phyloP scores from a whole-genome alignment of 2,329 filamentous ascomycete species.

The Coniella vitis region DNA sequence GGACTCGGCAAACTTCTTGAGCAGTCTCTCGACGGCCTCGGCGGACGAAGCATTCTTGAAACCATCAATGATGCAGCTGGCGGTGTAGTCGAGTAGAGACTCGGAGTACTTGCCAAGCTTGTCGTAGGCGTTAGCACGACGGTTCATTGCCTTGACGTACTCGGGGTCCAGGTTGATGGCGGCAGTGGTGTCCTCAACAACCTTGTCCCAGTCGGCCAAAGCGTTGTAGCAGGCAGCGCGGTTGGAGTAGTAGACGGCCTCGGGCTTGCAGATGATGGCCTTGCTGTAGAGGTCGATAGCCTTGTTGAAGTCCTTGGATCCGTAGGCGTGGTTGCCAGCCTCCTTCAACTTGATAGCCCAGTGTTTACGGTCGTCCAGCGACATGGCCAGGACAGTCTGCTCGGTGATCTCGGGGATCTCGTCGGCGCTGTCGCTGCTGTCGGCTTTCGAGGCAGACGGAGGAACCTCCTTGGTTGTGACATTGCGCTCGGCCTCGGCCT shows the following conservation, averaged over 20 bases:
- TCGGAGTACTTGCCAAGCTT: conserved; percentile 87
- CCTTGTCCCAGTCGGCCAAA: conserved; percentile 86
- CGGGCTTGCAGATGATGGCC: conserved; percentile 93
- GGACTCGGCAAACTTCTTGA: conserved; percentile 94
- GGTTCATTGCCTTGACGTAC: conserved; percentile 97
- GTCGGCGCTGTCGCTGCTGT: conserved; percentile 51
- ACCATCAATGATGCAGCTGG: conserved; percentile 96
- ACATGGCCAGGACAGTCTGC: conserved; percentile 43
- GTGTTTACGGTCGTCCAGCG: conserved; percentile 67
- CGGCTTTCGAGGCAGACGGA: conserved; percentile 34
- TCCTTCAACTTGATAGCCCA: conserved; percentile 90
- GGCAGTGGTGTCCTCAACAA: conserved; percentile 93
- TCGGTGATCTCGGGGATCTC: conserved; percentile 65
- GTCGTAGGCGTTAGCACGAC: conserved; percentile 93
- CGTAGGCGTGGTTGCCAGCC: conserved; percentile 93
- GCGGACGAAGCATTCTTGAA: conserved; percentile 90
- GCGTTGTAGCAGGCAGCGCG: conserved; percentile 96
- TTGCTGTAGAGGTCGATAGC: conserved; percentile 94
- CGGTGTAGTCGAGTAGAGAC: conserved; percentile 93
- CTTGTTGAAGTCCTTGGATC: conserved; percentile 84
- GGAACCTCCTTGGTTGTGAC: conserved; percentile 24
- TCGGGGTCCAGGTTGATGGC: conserved; percentile 89
- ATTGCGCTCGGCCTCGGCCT: conserved; percentile 39
- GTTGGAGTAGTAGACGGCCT: conserved; percentile 98
- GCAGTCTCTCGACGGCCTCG: conserved; percentile 80